Evolutionary conservation across 345 rosid genomes (phyloP).

Genomic region (Sapria himalayana): DNA sequence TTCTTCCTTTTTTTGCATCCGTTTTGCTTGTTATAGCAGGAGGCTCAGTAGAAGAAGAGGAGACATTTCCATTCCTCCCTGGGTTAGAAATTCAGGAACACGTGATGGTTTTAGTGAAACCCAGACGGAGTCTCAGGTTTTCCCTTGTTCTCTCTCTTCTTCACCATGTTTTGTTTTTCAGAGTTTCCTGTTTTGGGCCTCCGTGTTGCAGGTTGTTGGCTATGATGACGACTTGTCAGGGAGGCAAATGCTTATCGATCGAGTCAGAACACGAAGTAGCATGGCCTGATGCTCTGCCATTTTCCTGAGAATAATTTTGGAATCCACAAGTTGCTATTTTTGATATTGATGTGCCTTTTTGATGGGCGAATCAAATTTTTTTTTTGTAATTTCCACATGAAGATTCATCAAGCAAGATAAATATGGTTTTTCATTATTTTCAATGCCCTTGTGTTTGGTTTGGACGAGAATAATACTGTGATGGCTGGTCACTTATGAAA

Average conservation of each 20-base stretch:
- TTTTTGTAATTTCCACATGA: no score
- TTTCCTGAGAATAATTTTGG: no score
- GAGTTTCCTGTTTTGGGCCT: neutral
- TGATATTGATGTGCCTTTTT: no score
- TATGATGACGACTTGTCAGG: slow-evolving; percentile 96
- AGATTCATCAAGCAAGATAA: no score
- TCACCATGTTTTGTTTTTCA: slow-evolving; percentile 3
- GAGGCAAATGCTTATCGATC: slow-evolving; percentile 87
- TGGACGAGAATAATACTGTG: no score
- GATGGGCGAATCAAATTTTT: no score
- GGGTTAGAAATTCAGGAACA: slow-evolving; percentile 16
- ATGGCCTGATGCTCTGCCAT: slow-evolving; percentile 13
- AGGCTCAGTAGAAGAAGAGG: no score
- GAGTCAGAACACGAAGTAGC: slow-evolving; percentile 77
- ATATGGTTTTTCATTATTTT: no score
- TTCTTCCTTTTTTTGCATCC: neutral
- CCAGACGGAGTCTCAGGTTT: slow-evolving; percentile 92
- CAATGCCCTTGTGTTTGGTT: no score
- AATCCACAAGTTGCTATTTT: no score
- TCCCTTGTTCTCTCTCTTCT: slow-evolving; percentile 9
- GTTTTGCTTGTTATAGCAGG: neutral
- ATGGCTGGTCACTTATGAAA: no score
- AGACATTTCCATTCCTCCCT: slow-evolving; percentile 15
- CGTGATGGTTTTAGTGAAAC: slow-evolving; percentile 76
- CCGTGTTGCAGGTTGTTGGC: slow-evolving; percentile 46